Conservation (phyloP, 2,329 filamentous ascomycete genomes). For the Plenodomus biglobosus region DNA sequence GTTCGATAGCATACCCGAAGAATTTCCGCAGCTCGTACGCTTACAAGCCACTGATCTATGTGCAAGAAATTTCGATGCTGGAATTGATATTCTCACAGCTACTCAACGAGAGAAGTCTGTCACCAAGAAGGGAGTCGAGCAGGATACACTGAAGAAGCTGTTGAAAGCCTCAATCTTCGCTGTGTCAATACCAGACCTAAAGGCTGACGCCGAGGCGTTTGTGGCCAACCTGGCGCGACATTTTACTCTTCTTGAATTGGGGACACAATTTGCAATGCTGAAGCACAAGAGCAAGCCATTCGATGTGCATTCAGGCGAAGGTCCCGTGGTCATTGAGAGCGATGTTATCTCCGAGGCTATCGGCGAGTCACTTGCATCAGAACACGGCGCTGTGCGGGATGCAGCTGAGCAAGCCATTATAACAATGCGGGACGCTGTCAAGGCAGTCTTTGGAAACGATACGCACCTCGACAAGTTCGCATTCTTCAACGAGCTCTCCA, state of each 20-base stretch:
- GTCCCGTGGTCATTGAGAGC: constrained; percentile 83
- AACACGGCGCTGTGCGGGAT: constrained; percentile 76
- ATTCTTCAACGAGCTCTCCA: constrained; percentile 82
- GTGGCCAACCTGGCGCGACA: constrained; percentile 82
- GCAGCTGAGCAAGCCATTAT: constrained; percentile 77
- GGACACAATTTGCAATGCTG: constrained; percentile 75
- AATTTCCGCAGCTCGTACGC: constrained; percentile 79
- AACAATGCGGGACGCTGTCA: constrained; percentile 74
- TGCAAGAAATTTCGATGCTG: constrained; percentile 69
- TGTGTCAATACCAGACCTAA: constrained; percentile 77
- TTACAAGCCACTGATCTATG: constrained; percentile 86
- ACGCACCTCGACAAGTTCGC: constrained; percentile 72
- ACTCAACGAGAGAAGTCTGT: constrained; percentile 82
- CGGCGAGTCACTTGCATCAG: constrained; percentile 85
- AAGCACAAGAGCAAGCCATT: constrained; percentile 79
- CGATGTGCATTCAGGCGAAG: constrained; percentile 82
- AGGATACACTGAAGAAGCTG: constrained; percentile 78
- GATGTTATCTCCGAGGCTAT: constrained; percentile 85
- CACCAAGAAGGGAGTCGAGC: constrained; percentile 82
- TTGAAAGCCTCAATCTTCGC: constrained; percentile 88
- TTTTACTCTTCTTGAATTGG: constrained; percentile 87
- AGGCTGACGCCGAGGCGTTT: constrained; percentile 72
- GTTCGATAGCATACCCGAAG: constrained; percentile 82
- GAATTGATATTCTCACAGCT: constrained; percentile 69
- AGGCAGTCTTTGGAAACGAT: constrained; percentile 75